Percentiles rank a stretch among this genome's conserved stretches.
Evolutionary conservation across 176 grass and related monocot genomes (phyloP).

Genomic region (Hyparrhenia diplandra): DNA sequence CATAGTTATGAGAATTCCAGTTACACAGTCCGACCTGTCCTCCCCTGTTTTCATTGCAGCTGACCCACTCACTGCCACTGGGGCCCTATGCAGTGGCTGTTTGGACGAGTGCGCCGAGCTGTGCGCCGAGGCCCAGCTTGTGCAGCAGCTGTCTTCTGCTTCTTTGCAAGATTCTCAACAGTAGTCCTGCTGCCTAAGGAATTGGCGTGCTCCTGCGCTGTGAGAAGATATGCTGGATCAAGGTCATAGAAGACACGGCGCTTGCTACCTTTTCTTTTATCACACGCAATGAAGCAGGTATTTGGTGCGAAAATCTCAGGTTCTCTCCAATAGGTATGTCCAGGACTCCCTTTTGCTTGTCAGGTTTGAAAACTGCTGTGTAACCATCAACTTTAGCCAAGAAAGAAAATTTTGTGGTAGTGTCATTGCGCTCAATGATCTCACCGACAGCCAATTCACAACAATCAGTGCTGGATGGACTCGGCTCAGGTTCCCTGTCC

Average conservation of each 20-base stretch:
- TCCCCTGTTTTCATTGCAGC: too few relatives aligned
- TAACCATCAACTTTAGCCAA: slow-evolving; percentile 39
- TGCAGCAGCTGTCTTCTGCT: background rate
- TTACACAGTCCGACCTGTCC: too few relatives aligned
- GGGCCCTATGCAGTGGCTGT: background rate
- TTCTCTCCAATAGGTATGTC: slow-evolving; percentile 30
- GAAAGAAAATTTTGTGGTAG: slow-evolving; percentile 4
- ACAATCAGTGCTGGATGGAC: background rate
- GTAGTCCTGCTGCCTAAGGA: background rate
- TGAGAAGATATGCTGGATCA: slow-evolving; percentile 38
- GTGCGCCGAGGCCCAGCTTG: background rate
- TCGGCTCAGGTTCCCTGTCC: slow-evolving; percentile 45
- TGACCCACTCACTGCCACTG: background rate
- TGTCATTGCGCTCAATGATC: slow-evolving; percentile 33
- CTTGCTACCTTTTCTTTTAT: slow-evolving; percentile 41
- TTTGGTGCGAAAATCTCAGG: slow-evolving; percentile 45
- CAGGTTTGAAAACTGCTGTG: slow-evolving; percentile 34
- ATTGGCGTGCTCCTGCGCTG: background rate
- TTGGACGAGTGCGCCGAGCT: background rate
- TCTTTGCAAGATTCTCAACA: too few relatives aligned
- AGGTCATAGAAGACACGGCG: slow-evolving; percentile 47
- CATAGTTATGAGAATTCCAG: too few relatives aligned
- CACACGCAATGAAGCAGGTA: slow-evolving; percentile 31
- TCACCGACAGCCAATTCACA: slow-evolving; percentile 46
- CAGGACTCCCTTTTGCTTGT: background rate